Evolutionary conservation across 306 rosid species (phyloP).

Genomic region (Cicer arietinum): DNA sequence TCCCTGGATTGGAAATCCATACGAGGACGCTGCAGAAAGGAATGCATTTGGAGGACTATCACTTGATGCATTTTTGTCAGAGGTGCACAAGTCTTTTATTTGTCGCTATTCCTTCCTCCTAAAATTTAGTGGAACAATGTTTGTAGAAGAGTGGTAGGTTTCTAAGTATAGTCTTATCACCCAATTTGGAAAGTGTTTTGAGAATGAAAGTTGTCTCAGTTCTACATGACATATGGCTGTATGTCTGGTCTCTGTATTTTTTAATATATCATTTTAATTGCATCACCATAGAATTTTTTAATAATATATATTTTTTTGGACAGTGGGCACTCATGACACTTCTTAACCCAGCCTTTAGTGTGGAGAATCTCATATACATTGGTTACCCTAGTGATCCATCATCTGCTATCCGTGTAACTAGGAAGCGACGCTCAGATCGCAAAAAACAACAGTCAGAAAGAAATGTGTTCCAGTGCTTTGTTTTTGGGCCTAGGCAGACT

Average conservation of each 20-base stretch:
- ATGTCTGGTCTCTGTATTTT: slow-evolving; percentile 8
- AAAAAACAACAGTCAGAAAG: slow-evolving; percentile 87
- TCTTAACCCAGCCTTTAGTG: slow-evolving; percentile 73
- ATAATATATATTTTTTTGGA: slow-evolving; percentile 43
- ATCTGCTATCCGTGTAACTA: slow-evolving; percentile 80
- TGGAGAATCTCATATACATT: slow-evolving; percentile 92
- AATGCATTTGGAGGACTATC: slow-evolving; percentile 86
- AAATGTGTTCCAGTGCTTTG: slow-evolving; percentile 88
- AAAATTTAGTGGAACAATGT: slow-evolving; percentile 15
- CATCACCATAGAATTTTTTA: background rate
- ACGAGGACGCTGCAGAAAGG: slow-evolving; percentile 75
- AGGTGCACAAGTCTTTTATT: slow-evolving; percentile 42
- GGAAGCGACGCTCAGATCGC: slow-evolving; percentile 83
- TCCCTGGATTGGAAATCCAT: slow-evolving; percentile 79
- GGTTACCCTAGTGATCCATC: slow-evolving; percentile 79
- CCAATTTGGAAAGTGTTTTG: slow-evolving; percentile 17
- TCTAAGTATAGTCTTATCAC: slow-evolving; percentile 20
- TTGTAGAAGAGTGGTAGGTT: slow-evolving; percentile 13
- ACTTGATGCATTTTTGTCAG: slow-evolving; percentile 83
- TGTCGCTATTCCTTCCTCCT: slow-evolving; percentile 17
- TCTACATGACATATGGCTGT: background rate
- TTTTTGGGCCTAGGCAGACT: slow-evolving; percentile 91
- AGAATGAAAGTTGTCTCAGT: slow-evolving; percentile 7
- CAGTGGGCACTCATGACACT: slow-evolving; percentile 99
- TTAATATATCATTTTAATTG: slow-evolving; percentile 6